Evolutionary conservation across 371 early-diverging fungal species (phyloP).

Genomic region (Syncephalastrum sp.): DNA sequence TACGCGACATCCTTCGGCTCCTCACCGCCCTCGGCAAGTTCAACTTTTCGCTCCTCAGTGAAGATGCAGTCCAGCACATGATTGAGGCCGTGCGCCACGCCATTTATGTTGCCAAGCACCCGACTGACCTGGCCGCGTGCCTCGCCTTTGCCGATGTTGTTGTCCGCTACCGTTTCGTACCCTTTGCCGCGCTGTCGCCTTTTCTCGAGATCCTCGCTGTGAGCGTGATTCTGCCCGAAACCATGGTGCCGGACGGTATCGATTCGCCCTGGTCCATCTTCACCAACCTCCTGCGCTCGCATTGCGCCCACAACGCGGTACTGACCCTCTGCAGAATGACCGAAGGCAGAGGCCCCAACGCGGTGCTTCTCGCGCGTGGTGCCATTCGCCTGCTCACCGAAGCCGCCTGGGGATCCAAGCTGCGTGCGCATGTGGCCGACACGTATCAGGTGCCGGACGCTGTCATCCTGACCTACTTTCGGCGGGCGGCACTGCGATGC

Average conservation of each 20-base stretch:
- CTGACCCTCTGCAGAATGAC: conserved; percentile 55
- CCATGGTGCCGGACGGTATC: conserved; percentile 19
- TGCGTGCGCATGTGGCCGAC: conserved; percentile 17
- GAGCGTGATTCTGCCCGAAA: conserved; percentile 35
- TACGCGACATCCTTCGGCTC: conserved; percentile 55
- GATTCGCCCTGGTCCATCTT: conserved; percentile 60
- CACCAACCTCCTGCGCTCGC: conserved; percentile 64
- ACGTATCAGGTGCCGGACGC: conserved; percentile 36
- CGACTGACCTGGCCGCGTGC: conserved; percentile 51
- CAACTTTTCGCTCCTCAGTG: conserved; percentile 68
- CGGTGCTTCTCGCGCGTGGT: conserved; percentile 43
- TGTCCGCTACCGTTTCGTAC: conserved; percentile 70
- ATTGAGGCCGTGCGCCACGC: conserved; percentile 53
- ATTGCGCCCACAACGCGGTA: conserved; percentile 64
- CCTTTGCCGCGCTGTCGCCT: conserved; percentile 50
- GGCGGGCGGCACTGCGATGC: conserved; percentile 23
- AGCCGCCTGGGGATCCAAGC: conserved; percentile 53
- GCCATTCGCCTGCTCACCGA: conserved; percentile 54
- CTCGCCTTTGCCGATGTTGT: conserved; percentile 69
- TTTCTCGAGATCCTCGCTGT: conserved; percentile 61
- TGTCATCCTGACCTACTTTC: conserved; percentile 36
- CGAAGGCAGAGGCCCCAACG: conserved; percentile 16
- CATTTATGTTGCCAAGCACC: conserved; percentile 42
- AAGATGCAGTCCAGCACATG: conserved; percentile 55
- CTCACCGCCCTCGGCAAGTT: conserved; percentile 65